Percentiles rank a stretch among this genome's conserved stretches.
phyloP scores from a whole-genome alignment of 371 early-diverging fungal genomes.

The Actinomortierella ambigua region DNA sequence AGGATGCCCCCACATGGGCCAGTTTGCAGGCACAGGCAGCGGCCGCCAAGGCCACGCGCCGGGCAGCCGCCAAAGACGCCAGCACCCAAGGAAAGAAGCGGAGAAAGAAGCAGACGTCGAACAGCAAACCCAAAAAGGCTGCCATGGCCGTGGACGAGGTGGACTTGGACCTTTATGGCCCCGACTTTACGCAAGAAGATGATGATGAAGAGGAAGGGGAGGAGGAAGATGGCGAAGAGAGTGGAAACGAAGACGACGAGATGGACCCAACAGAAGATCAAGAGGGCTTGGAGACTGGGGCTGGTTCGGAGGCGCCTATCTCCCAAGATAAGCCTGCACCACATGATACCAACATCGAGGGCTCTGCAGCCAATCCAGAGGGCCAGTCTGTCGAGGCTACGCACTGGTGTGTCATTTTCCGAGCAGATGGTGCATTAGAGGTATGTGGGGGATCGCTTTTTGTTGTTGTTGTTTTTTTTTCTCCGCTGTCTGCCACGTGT shows the following conservation, averaged over 20 bases:
- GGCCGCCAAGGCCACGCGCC: neutral
- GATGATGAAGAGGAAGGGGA: constrained; percentile 21
- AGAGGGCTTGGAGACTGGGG: constrained; percentile 26
- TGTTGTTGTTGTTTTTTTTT: no score
- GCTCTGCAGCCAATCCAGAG: constrained; percentile 21
- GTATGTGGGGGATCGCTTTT: constrained; percentile 25
- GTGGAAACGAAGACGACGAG: constrained; percentile 18
- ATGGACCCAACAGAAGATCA: constrained; percentile 28
- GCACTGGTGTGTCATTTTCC: constrained; percentile 57
- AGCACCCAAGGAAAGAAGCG: constrained; percentile 44
- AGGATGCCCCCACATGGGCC: constrained; percentile 47
- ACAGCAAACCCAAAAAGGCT: constrained; percentile 15
- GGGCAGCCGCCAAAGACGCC: neutral
- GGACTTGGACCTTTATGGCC: constrained; percentile 72
- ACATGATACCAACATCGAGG: no score
- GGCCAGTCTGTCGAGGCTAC: constrained; percentile 35
- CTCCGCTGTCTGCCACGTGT: neutral
- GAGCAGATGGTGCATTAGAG: constrained; percentile 61
- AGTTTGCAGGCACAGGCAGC: constrained; percentile 16
- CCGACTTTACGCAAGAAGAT: constrained; percentile 45
- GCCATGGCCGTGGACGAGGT: constrained; percentile 57
- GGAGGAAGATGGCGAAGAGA: constrained; percentile 25
- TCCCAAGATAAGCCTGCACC: no score
- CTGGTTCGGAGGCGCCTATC: neutral
- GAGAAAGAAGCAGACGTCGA: constrained; percentile 52